Percentiles rank a stretch among this genome's conserved stretches.
These are phyloP conservation scores for Drosera spatulata DNA, from an alignment of 179 eudicot species.

Conservation along the genomic window DNA sequence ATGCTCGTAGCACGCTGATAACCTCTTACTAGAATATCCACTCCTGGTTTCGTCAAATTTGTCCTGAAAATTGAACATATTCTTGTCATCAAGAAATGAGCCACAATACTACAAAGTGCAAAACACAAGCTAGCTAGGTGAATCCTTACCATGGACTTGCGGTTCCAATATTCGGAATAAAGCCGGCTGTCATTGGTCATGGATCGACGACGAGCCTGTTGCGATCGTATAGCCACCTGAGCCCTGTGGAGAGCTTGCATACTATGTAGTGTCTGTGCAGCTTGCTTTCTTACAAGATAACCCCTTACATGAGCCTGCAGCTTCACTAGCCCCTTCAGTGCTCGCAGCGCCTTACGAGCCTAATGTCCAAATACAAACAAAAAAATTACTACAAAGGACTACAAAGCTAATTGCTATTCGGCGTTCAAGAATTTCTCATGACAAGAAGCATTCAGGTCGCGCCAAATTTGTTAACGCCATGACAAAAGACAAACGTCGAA, in stretches of 20 bases:
- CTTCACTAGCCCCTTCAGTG: constrained; percentile 32
- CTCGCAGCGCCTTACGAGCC: constrained; percentile 36
- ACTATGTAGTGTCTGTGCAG: constrained; percentile 29
- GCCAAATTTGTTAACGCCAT: too few species aligned
- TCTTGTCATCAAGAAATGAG: neutral
- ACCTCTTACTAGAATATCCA: constrained; percentile 29
- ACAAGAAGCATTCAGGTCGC: too few species aligned
- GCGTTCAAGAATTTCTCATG: too few species aligned
- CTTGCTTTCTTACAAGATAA: constrained; percentile 33
- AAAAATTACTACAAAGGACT: neutral
- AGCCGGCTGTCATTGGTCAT: constrained; percentile 2
- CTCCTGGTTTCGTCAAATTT: constrained; percentile 20
- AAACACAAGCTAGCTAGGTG: too few species aligned
- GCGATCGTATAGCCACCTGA: constrained; percentile 25
- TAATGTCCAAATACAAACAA: neutral
- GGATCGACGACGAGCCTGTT: constrained; percentile 9
- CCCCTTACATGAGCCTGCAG: constrained; percentile 40
- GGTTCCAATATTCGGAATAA: constrained; percentile 16
- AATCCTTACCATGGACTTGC: constrained; percentile 17
- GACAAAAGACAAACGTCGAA: too few species aligned
- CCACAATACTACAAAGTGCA: neutral
- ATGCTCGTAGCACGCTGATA: constrained; percentile 25
- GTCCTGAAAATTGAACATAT: constrained; percentile 12
- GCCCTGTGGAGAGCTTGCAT: constrained; percentile 41
- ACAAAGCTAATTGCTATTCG: too few species aligned